Evolutionary conservation across 2,329 filamentous ascomycete species (phyloP), one percentile per base, ranked within the genome.

Genomic region (Phaeoacremonium minimum): DNA sequence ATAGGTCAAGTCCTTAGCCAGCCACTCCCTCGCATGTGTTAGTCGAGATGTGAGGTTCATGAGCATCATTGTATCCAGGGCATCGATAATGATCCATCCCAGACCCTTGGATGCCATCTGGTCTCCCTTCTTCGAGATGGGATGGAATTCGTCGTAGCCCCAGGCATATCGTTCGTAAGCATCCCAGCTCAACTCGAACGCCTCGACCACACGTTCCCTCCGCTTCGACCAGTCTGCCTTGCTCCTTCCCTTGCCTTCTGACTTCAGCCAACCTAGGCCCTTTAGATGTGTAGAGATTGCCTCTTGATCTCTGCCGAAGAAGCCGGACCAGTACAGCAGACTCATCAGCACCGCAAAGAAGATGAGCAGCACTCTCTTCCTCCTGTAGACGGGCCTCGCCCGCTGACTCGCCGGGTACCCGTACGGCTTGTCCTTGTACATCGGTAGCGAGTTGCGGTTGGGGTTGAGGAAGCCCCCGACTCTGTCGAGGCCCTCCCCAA

Each of bases 361-460:
- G 30, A 75, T 55, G 3, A 63, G 69, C 15, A 81, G 47, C 18
- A 77, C 61, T 41, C 84, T 69, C 65, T 84, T 87, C 51, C 76
- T 75, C 58, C 74, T 75, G 66, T 78, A 82, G 48, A 77, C 62
- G 20, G 77, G 71, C 35, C 71, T 70, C 43, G 71, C 69, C 50
- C 77, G 75, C 48, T 75, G 70, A 42, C 77, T 77, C 20, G 72
- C 66, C 30, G 76, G 71, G 51, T 86, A 83, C 34, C 73, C 74
- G 56, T 87, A 93, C n/a, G 93, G 93, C 61, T 98, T 98, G 66
- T 98, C 93, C 65, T 98, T 98, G 69, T 98, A 98, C 85, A 97
- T 90, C 31, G 93, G 93, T 44, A 98, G 67, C 40, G 79, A 69
- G 42, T 58, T 65, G 52, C 44, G 20, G 42, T 60, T 61, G 16